A percentile compares a stretch with the other conserved stretches of the same genome.
These are phyloP conservation scores for Ottelia alismoides DNA, from an alignment of 106 monocot species.

Conservation along the genomic window DNA sequence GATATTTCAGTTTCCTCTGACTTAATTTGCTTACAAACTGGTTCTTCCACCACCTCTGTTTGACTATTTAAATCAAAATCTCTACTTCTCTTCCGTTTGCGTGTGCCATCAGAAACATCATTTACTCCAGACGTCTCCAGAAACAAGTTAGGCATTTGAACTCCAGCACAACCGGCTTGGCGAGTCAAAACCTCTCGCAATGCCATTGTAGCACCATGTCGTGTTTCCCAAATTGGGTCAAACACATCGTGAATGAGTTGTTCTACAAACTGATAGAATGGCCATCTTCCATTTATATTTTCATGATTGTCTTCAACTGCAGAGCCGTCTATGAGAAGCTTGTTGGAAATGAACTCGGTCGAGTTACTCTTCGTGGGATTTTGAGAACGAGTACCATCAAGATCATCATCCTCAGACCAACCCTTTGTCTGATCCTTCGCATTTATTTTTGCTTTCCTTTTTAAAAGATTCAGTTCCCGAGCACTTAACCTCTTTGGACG, in stretches of 20 bases:
- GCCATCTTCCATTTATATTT: conserved; percentile 64
- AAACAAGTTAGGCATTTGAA: conserved; percentile 42
- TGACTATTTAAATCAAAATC: conserved; percentile 72
- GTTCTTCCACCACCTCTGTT: conserved; percentile 35
- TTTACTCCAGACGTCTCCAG: conserved; percentile 37
- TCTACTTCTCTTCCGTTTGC: conserved; percentile 27
- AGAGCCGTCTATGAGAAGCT: neutral
- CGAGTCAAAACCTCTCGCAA: conserved; percentile 86
- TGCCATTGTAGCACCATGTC: conserved; percentile 92
- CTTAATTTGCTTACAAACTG: conserved; percentile 44
- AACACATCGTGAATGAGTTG: conserved; percentile 98
- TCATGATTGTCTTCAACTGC: conserved; percentile 33
- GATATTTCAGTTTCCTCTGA: no score
- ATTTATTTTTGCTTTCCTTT: conserved; percentile 86
- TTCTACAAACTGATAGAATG: conserved; percentile 68
- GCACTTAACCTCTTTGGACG: conserved; percentile 75
- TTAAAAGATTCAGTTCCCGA: conserved; percentile 80
- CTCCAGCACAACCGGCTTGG: conserved; percentile 87
- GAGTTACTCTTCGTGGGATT: conserved; percentile 13
- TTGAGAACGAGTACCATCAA: conserved; percentile 21
- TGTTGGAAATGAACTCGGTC: neutral
- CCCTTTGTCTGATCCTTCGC: conserved; percentile 77
- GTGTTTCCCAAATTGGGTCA: conserved; percentile 99
- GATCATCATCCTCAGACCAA: conserved; percentile 69
- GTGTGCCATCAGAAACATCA: conserved; percentile 14